A percentile compares a stretch with the other conserved stretches of the same genome.
phyloP scores from a whole-genome alignment of 2,329 filamentous ascomycete species.

The Zymoseptoria passerinii region DNA sequence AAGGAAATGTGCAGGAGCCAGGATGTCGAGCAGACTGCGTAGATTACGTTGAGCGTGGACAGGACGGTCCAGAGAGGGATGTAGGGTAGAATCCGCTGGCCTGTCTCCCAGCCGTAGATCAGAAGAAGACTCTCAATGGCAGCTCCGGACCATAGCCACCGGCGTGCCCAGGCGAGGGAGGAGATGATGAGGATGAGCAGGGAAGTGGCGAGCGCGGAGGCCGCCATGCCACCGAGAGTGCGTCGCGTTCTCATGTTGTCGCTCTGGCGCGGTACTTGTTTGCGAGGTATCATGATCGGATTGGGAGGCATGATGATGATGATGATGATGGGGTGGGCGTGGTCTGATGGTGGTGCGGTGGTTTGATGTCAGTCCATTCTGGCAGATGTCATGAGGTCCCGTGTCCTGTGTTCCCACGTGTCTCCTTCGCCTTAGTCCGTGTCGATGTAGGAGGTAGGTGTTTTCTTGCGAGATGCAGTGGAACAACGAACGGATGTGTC shows the following conservation, averaged over 20 bases:
- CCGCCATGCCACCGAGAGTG: background rate
- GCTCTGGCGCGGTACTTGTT: slow-evolving; percentile 6
- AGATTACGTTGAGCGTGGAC: slow-evolving; percentile 39
- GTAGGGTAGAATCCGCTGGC: slow-evolving; percentile 35
- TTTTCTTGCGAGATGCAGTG: background rate
- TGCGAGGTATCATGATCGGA: slow-evolving; percentile 14
- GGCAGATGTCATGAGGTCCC: background rate
- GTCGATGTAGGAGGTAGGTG: background rate
- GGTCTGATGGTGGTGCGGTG: background rate
- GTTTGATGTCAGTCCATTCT: background rate
- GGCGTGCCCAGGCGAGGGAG: slow-evolving; percentile 16
- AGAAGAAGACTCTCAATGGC: slow-evolving; percentile 22
- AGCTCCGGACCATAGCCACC: slow-evolving; percentile 23
- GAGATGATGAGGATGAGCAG: slow-evolving; percentile 11
- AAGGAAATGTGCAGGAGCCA: slow-evolving; percentile 45
- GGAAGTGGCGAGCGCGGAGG: slow-evolving; percentile 8
- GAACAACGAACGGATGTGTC: background rate
- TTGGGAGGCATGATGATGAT: slow-evolving; percentile 12
- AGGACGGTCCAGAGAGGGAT: slow-evolving; percentile 43
- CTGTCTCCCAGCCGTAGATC: slow-evolving; percentile 18
- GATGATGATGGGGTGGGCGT: too few species aligned
- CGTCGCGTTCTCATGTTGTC: background rate
- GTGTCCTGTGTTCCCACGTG: background rate
- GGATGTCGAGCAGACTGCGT: slow-evolving; percentile 43
- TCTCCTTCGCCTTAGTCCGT: background rate